Percentiles rank a stretch among this genome's conserved stretches.
These are phyloP conservation scores for Coemansia sp. DNA, from an alignment of 192 early-diverging fungal genomes.

Conservation along the genomic window DNA sequence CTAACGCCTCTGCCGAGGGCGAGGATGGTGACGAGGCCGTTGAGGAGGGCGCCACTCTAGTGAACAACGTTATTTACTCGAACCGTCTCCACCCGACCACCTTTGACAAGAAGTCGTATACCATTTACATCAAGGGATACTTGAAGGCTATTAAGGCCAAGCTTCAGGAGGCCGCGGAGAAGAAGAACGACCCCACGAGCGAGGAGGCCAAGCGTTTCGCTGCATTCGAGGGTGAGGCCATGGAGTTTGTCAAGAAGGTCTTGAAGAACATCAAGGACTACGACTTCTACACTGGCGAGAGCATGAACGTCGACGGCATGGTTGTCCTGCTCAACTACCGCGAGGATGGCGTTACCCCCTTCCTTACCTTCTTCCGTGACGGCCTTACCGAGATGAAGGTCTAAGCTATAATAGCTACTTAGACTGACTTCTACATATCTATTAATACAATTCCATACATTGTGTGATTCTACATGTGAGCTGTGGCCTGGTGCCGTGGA, in stretches of 20 bases:
- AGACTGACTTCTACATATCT: background rate
- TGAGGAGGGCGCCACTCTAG: constrained; percentile 63
- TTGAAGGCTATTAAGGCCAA: constrained; percentile 78
- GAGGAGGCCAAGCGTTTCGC: constrained; percentile 62
- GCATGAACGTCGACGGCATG: constrained; percentile 86
- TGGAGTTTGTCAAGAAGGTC: constrained; percentile 75
- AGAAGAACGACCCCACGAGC: background rate
- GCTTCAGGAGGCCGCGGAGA: constrained; percentile 40
- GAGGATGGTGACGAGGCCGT: constrained; percentile 67
- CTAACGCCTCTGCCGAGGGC: constrained; percentile 91
- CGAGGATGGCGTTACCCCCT: constrained; percentile 90
- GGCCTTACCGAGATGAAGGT: constrained; percentile 80
- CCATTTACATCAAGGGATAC: constrained; percentile 92
- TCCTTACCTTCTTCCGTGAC: constrained; percentile 89
- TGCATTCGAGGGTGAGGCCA: constrained; percentile 66
- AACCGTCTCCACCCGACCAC: constrained; percentile 70
- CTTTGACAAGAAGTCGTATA: constrained; percentile 93
- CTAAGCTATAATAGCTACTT: constrained; percentile 15
- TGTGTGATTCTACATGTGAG: constrained; percentile 1
- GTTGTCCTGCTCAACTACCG: constrained; percentile 92
- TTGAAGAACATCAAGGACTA: constrained; percentile 82
- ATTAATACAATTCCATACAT: constrained; percentile 7
- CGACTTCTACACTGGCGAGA: constrained; percentile 88
- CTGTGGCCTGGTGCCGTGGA: background rate
- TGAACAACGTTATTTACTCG: constrained; percentile 88